These are phyloP conservation scores for Phalaenopsis equestris DNA, from an alignment of 106 monocot genomes.

Conservation along the genomic window DNA sequence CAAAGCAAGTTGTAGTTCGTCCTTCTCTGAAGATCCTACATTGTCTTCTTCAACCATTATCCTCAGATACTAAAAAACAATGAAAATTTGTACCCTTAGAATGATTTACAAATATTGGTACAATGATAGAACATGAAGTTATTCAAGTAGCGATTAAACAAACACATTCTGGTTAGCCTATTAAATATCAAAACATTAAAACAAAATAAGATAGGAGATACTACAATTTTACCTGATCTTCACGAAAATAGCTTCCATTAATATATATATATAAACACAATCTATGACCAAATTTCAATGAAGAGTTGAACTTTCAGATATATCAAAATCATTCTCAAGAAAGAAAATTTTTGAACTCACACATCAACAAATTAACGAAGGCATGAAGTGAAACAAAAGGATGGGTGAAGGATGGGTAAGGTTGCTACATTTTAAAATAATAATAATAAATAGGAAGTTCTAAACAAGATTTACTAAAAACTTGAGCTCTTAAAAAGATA, in stretches of 20 bases:
- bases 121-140: conserved; percentile 2
- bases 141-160: background rate
- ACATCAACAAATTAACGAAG: background rate
- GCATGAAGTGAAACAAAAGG: too few relatives aligned
- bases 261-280: background rate
- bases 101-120: background rate
- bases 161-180: background rate
- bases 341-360: background rate
- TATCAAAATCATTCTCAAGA: background rate
- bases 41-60: conserved; percentile 66
- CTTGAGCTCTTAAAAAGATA: background rate
- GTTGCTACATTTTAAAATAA: background rate
- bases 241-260: background rate
- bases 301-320: background rate
- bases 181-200: background rate
- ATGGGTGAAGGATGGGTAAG: background rate
- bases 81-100: background rate
- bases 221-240: background rate
- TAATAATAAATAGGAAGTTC: background rate
- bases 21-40: conserved; percentile 36
- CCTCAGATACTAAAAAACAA: conserved; percentile 47
- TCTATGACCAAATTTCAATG: background rate
- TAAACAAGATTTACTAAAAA: background rate
- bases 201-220: background rate
- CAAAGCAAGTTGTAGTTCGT: conserved; percentile 59